Conservation (phyloP, 768 basidiomycete genomes). For the Scleroderma citrinum region DNA sequence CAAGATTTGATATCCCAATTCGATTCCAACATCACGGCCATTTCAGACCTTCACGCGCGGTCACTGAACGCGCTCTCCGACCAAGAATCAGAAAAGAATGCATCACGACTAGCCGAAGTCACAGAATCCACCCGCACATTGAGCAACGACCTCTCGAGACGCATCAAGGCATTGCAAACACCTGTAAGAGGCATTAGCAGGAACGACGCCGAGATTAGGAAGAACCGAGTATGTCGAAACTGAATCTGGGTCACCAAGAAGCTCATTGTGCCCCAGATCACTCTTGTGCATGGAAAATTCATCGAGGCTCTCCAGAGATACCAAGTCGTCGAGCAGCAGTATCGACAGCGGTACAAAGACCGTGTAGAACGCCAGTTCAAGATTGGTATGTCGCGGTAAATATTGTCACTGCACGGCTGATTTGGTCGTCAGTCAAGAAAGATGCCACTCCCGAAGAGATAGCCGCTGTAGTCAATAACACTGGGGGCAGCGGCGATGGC, state of each 20-base stretch:
- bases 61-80: slow-evolving; percentile 47
- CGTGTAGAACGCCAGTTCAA: slow-evolving; percentile 71
- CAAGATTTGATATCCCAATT: slow-evolving; percentile 41
- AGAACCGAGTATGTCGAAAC: slow-evolving; percentile 23
- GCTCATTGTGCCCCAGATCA: slow-evolving; percentile 36
- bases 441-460: slow-evolving; percentile 82
- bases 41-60: slow-evolving; percentile 45
- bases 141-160: slow-evolving; percentile 49
- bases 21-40: slow-evolving; percentile 39
- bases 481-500: slow-evolving; percentile 49
- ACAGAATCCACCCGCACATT: slow-evolving; percentile 55
- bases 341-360: slow-evolving; percentile 55
- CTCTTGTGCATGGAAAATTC: slow-evolving; percentile 61
- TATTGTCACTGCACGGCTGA: neutral
- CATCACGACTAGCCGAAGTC: slow-evolving; percentile 49
- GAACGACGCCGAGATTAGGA: slow-evolving; percentile 43
- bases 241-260: neutral
- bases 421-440: slow-evolving; percentile 59
- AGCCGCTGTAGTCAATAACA: slow-evolving; percentile 59
- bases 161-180: slow-evolving; percentile 52
- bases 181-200: slow-evolving; percentile 27
- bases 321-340: slow-evolving; percentile 69
- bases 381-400: slow-evolving; percentile 46
- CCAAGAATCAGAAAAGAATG: slow-evolving; percentile 33
- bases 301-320: slow-evolving; percentile 73